Evolutionary conservation across 108 stramenopile genomes (phyloP), one percentile per base, ranked within the genome.

Genomic region (Ochromonas danica): DNA sequence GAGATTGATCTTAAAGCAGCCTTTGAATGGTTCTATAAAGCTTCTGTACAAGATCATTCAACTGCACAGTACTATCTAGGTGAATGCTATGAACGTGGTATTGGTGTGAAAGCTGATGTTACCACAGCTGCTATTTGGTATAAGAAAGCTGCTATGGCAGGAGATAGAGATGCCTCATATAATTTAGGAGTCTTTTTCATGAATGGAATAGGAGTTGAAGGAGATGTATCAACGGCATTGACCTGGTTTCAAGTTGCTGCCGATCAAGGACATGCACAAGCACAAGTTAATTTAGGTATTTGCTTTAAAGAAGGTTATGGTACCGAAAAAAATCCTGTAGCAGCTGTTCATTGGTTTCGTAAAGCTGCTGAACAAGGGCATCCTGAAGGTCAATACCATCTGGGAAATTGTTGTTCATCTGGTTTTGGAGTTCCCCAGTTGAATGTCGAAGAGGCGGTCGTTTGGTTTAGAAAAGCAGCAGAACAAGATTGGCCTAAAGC

Each of bases 1-100:
- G 27, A 33, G 10, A 36, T 10, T 6, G 51, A 75, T 60, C 6
- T 10, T 39, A 41, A 42, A 42, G 72, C 6, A 60, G 72, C 72
- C 10, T 27, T 75, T 17, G 22, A 75, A 75, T 42, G 22, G 6
- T 70, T 40, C 22, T 14, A 38, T 6, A 14, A 14, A 22, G 67
- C 67, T 70, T 6, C 67, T 14, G 22, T 14, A 6, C 72, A 75
- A 27, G 72, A 33, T 42, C 40, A 75, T 36, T 6, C 72, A 10
- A 10, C 17, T 57, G 72, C 72, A 36, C 72, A 75, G 40, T 42
- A 60, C 38, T 28, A 27, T 27, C 72, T 75, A 22, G 72, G 72
- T 10, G 10, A 27, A 6, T 75, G 72, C 41, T 75, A 75, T 60
- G 36, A 33, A 10, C 43, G 25, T 75, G 72, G 72, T 10, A 28